Evolutionary conservation across 441 rosid genomes (phyloP), one percentile per base, ranked within the genome.

Genomic region (Cnidoscolus chayamansa): DNA sequence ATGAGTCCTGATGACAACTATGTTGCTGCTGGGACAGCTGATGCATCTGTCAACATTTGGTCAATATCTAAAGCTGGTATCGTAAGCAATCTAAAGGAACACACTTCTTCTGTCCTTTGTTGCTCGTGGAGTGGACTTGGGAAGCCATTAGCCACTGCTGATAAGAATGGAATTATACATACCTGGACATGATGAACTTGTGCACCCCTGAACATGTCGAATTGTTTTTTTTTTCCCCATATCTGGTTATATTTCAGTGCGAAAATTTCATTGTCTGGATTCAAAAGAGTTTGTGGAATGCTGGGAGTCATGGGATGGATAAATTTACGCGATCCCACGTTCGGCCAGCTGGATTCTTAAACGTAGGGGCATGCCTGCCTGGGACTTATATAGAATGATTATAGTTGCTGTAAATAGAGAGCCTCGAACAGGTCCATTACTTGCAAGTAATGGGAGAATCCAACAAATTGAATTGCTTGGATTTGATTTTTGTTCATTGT

Each of bases 71-170:
- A 85, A 80, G 91, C 75, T n/a, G 92, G 88, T 72, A 90, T 93
- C 51, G 91, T 91, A 67, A 83, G 84, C 76, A 82, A 85, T 37
- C 80, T 93, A 83, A 93, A 91, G 87, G 99, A 95, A 74, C 93
- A 91, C 73, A 75, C 89, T 19, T 72, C 91, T 79, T 81, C 98
- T 0, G 92, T 95, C 43, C 83, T 93, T 69, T 86, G 95, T 78
- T 95, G 99, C 81, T 81, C 97, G 4, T 95, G 99, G 98, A 87
- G 96, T 76, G 96, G 95, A 66, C 85, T 87, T 0, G 99, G 98
- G 61, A 93, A 82, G 68, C 99, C 97, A 31, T 81, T 95, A 61
- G 97, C 91, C 67, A 85, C 98, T 0, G 92, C 98, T 32, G 96
- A 95, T 78, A 93, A 85, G 84, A 93, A 81, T 43, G 94, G 99